phyloP scores from a whole-genome alignment of 495 filamentous ascomycete genomes.

The Tuber magnatum region DNA sequence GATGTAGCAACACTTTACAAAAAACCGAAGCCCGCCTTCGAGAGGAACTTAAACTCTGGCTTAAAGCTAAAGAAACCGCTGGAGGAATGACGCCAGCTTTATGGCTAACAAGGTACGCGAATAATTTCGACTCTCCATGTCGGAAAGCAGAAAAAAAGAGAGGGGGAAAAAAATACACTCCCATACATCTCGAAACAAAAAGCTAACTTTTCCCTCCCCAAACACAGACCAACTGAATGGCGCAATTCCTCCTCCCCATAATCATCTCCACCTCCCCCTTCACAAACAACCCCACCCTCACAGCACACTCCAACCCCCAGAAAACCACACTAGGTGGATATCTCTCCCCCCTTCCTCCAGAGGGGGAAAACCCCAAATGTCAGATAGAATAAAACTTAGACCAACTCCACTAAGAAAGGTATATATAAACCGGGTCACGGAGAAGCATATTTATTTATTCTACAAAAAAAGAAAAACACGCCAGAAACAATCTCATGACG shows the following conservation, averaged over 20 bases:
- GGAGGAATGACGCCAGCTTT: slow-evolving; percentile 32
- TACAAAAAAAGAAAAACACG: neutral
- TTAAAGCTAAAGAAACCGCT: slow-evolving; percentile 33
- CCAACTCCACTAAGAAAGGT: neutral
- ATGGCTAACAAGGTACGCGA: slow-evolving; percentile 31
- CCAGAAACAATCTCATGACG: neutral
- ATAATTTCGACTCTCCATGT: neutral
- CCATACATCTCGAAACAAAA: neutral
- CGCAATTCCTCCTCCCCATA: neutral
- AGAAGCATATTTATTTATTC: neutral
- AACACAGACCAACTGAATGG: neutral
- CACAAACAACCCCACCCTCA: neutral
- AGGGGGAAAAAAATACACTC: neutral
- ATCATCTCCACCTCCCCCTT: too few species aligned
- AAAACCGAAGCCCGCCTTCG: slow-evolving; percentile 26
- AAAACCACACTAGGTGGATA: neutral
- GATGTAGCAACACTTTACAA: slow-evolving; percentile 19
- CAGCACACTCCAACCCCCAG: neutral
- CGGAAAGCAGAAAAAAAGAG: neutral
- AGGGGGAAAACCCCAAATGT: neutral
- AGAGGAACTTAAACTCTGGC: slow-evolving; percentile 39
- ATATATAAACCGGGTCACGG: neutral
- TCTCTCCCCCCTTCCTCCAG: neutral
- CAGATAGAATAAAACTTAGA: neutral
- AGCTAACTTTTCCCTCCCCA: neutral